Base-by-base conservation (phyloP, 257 asterid species). In the Rauvolfia tetraphylla region DNA sequence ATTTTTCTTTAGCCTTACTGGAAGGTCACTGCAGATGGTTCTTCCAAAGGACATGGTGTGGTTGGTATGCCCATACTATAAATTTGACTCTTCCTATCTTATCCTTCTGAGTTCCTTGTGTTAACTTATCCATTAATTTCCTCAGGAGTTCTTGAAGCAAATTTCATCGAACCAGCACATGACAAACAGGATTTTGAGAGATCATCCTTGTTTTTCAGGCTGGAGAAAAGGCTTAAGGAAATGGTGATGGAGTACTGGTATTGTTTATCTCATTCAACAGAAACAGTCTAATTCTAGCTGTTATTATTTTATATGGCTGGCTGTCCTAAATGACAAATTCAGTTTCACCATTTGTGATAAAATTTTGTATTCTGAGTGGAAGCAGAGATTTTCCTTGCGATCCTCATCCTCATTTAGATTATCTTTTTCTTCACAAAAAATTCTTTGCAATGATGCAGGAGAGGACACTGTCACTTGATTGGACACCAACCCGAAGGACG, bases 131-230 rank as follows among this genome's bases (percentile, higher is more conserved):
- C 38, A 41, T 15, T 10, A 33, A 79, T 83, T 66, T 58, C 53
- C 73, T 74, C 88, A 92, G 98, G 98, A 70, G 95, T 94, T 79
- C 93, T 94, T 61, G 98, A 92, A 85, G 93, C 97, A 73, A 94
- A 92, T 86, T 92, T 86, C 84, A 91, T 92, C 66, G 97, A 92
- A 91, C 98, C 98, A 75, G 97, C 98, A 49, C 98, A 94, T 57
- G 98, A 94, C 88, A 94, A 94, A 83, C 98, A 94, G 85, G 98
- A 92, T 75, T 94, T 94, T 86, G 98, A 92, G 89, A 83, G 98
- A 83, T 92, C 98, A 68, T 71, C 85, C 68, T 74, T 86, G 74
- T 92, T 89, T 79, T 73, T 78, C 77, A 92, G 84, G 87, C 91
- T 94, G 85, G 98, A 94, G 88, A 27, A 81, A 31, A 90, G 71